Evolutionary conservation across 176 grass and related monocot genomes (phyloP), one percentile per base, ranked within the genome.

Genomic region (Oryza glumipatula): DNA sequence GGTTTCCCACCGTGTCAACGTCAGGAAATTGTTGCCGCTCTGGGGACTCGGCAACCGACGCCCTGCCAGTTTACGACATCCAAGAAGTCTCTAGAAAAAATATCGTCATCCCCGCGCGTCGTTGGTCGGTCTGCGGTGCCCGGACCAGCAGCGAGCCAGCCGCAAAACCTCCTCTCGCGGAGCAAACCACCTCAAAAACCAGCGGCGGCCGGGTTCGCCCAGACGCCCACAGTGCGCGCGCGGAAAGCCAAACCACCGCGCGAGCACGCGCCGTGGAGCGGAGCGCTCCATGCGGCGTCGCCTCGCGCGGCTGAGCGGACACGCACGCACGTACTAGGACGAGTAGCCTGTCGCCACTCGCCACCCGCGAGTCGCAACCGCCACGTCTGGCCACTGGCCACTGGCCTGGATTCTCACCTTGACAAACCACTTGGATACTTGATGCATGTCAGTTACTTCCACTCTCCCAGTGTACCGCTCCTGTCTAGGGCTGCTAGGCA

Each of bases 31-130:
- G 71, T 82, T 45, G 78, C 78, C 22, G 83, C 19, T 85, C 71
- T 48, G 38, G 7, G 78, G 88, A 23, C 43, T 26, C 48, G 67
- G 39, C 85, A 11, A 47, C 66, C 68, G 14, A 45, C 45, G 7
- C 76, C 39, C 21, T 1, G 69, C 65, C 26, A 32, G 11, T 5
- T 64, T n/a, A 58, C 28, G 13, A 35, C 22, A 43, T 39, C 14
- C 11, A 73, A 81, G 47, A 81, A 87, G 48, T 23, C 47, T 45
- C 46, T 73, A 54, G 67, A 66, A 67, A 78, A 83, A 83, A 83
- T 83, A 88, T 46, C 80, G 21, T 15, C 80, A 11, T 9, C 7
- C 3, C 15, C 13, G 43, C 58, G 2, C 41, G 41, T 43, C 41
- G 58, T 2, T 35, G 13, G 82, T 11, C 13, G 30, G 30, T 32